phyloP scores from a whole-genome alignment of 2,329 filamentous ascomycete species.

The Lecanicillium sp. region DNA sequence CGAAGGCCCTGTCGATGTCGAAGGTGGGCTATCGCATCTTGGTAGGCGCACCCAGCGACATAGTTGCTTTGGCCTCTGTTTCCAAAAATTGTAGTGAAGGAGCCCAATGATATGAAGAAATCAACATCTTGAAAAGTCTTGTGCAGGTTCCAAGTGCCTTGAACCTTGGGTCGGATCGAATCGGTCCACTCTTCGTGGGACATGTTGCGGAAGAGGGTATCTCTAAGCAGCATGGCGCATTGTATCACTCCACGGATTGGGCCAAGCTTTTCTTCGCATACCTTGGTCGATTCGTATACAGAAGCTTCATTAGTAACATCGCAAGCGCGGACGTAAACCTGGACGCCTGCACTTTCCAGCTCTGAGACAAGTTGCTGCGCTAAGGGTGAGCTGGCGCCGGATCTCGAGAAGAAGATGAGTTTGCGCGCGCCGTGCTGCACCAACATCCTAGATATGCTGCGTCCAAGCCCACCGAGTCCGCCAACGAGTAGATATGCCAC shows the following conservation, averaged over 20 bases:
- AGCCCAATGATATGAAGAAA: constrained; percentile 37
- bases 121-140: constrained; percentile 24
- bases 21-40: constrained; percentile 33
- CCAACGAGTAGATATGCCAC: constrained; percentile 43
- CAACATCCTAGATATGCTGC: constrained; percentile 38
- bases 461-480: constrained; percentile 43
- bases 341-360: constrained; percentile 21
- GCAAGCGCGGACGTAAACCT: constrained; percentile 17
- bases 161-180: constrained; percentile 29
- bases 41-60: constrained; percentile 38
- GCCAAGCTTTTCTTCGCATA: constrained; percentile 6
- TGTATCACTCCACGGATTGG: constrained; percentile 23
- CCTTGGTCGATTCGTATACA: not conserved
- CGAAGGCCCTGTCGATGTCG: constrained; percentile 25
- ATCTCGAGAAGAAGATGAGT: constrained; percentile 41
- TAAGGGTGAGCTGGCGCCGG: constrained; percentile 21
- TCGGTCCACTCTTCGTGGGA: constrained; percentile 28
- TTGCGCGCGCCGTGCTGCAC: constrained; percentile 36
- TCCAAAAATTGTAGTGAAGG: constrained; percentile 39
- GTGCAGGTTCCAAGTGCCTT: constrained; percentile 36
- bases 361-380: constrained; percentile 22
- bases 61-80: constrained; percentile 47
- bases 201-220: constrained; percentile 30
- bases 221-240: constrained; percentile 17
- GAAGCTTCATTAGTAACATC: not conserved